These are phyloP conservation scores for Dactylellina drechsleri DNA, from an alignment of 2,329 filamentous ascomycete genomes.

Conservation along the genomic window DNA sequence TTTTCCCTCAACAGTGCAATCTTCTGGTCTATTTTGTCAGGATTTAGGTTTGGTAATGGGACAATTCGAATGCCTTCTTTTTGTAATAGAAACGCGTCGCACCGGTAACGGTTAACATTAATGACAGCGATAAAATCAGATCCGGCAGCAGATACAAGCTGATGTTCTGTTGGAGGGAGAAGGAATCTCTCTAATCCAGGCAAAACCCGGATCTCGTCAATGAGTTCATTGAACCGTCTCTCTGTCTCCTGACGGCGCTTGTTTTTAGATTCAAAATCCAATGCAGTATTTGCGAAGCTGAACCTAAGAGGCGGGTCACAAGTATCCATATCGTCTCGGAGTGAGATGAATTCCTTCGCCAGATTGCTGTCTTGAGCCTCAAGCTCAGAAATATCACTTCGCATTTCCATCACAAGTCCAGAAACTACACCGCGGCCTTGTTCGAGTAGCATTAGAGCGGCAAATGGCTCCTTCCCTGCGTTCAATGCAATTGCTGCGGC, in stretches of 20 bases:
- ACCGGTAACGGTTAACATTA: conserved; percentile 56
- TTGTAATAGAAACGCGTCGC: conserved; percentile 23
- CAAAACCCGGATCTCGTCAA: conserved; percentile 50
- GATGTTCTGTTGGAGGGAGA: conserved; percentile 9
- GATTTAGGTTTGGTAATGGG: conserved; percentile 25
- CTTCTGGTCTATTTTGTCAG: conserved; percentile 13
- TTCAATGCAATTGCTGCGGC: conserved; percentile 2
- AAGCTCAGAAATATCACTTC: conserved; percentile 1
- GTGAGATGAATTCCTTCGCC: conserved; percentile 38
- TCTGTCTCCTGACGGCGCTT: conserved; percentile 12
- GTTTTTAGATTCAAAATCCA: background rate
- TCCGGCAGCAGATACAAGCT: conserved; percentile 54
- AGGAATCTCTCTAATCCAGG: conserved; percentile 59
- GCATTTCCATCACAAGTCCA: conserved; percentile 10
- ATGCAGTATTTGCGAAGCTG: background rate
- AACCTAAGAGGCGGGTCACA: too few relatives aligned
- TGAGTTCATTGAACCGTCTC: conserved; percentile 1
- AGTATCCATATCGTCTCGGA: conserved; percentile 30
- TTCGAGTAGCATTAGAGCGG: background rate
- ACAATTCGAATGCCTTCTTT: conserved; percentile 5
- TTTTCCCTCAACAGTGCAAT: conserved; percentile 40
- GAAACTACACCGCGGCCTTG: background rate
- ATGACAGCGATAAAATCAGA: conserved; percentile 59
- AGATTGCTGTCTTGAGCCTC: conserved; percentile 21
- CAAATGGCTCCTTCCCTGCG: background rate